Base-by-base conservation (phyloP, 2,329 filamentous ascomycete genomes). In the Paracorniculantispora psalliotae region DNA sequence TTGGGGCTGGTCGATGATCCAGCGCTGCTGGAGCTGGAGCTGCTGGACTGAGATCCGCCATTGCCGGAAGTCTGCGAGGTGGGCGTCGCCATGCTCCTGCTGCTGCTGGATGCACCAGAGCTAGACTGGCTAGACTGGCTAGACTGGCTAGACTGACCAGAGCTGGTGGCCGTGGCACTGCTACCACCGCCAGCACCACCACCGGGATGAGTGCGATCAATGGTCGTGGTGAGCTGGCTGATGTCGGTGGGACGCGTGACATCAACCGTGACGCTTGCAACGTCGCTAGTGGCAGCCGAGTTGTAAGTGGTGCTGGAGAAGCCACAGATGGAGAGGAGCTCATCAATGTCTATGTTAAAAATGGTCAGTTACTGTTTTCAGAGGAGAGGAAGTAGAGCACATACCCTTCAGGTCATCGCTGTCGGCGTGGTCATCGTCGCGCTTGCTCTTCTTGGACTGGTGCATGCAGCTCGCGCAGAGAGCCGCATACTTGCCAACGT, bases 181-280 rank as follows among this genome's bases (percentile, higher is more conserved):
- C 23, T 21, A 48, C 19, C 23, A 9, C 47, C 44, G 33, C 44
- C 39, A 23, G n/a, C 28, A 30, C 48, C 48, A 9, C 48, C 56
- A 4, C 26, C 48, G 30, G 48, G 47, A 21, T 30, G n/a, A 19
- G 10, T 12, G 37, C 35, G n/a, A 33, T 63, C 51, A 55, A 74
- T 65, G 39, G 73, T 74, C 23, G 69, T 74, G 33, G 72, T 74
- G 57, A 74, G 63, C 63, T 75, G 69, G 46, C 51, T 67, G 26
- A 68, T 60, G 51, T 68, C 67, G 9, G 69, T 75, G n/a, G 70
- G 67, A 15, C 64, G 65, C 12, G 65, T 67, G 33, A 68, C 73
- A 9, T 64, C 57, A 49, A 74, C 72, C 9, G 65, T 67, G 63
- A 74, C 58, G 7, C 67, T 68, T 51, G 69, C 67, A 59, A 73